These are phyloP conservation scores for Kodamaea kaohsiungensis DNA, from an alignment of 805 yeast species.

Conservation along the genomic window DNA sequence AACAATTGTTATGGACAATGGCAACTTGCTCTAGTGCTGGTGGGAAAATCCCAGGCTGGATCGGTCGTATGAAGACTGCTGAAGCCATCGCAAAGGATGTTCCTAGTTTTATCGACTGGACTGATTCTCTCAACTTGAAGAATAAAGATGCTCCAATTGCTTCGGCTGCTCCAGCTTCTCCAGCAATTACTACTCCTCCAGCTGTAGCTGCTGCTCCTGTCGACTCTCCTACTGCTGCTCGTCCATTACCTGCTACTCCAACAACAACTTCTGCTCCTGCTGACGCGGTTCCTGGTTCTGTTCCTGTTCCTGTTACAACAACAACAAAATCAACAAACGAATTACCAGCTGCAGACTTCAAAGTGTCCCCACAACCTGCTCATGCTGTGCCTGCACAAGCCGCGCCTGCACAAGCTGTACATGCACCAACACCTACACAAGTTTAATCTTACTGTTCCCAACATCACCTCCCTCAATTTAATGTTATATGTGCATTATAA, in stretches of 20 bases:
- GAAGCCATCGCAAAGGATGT: constrained; percentile 43
- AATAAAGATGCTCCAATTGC: constrained; percentile 4
- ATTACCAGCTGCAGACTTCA: not conserved
- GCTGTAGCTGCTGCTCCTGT: constrained; percentile 1
- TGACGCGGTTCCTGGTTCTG: not conserved
- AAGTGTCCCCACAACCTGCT: not conserved
- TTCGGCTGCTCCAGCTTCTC: constrained; percentile 7
- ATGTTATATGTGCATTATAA: not conserved
- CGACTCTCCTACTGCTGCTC: not conserved
- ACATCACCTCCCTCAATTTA: too few species aligned
- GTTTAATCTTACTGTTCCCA: not conserved
- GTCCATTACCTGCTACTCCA: not conserved
- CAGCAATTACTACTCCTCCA: constrained; percentile 2
- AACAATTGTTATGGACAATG: constrained; percentile 37
- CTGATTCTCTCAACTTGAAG: constrained; percentile 9
- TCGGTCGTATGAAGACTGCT: constrained; percentile 30
- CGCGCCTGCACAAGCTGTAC: not conserved
- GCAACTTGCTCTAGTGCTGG: constrained; percentile 41
- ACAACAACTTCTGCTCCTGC: not conserved
- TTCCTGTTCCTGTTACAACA: not conserved
- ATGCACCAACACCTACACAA: not conserved
- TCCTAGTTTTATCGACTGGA: constrained; percentile 38
- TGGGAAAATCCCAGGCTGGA: constrained; percentile 40
- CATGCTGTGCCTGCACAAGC: not conserved
- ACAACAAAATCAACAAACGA: not conserved